Evolutionary conservation across 306 rosid genomes (phyloP), one percentile per base, ranked within the genome.

Genomic region (Acacia melanoxylon): DNA sequence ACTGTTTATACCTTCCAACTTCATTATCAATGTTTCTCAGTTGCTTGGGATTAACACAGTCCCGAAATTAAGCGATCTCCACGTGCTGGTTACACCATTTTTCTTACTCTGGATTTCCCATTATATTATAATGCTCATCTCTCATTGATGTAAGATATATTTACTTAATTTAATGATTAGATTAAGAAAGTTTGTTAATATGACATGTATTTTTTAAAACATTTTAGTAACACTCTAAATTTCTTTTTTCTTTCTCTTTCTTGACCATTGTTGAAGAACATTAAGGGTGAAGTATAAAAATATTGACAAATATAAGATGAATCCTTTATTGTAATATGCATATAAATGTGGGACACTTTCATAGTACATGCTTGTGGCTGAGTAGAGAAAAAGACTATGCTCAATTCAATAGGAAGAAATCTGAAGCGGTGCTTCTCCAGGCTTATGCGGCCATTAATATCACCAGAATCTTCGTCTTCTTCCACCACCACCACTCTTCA

Each of bases 401-500:
- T 90, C 46, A 82, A 67, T 76, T 81, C 78, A 27, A 42, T 81
- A 5, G 92, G 82, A 45, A 89, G 83, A 76, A 90, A 83, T 79
- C 83, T 93, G 35, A 90, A 90, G 66, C 93, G 82, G 8, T 96
- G 97, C 77, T 93, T 96, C 89, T 59, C 90, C 45, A 90, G 85
- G 86, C 85, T 86, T 83, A 88, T 78, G 49, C 78, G 87, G 4
- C 84, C 92, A 31, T 61, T 69, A 12, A 24, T 25, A 46, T 25
- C 79, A 44, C 49, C 85, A 46, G 82, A 87, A 17, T 20, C 82
- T 51, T 79, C 81, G 6, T 61, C 87, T 13, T 10, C 29, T 10
- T 61, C 66, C 66, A 10, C 13, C 20, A 4, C 58, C 27, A 73
- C 16, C 31, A 40, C 62, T 84, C 82, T 52, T 29, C 37, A 63